Evolutionary conservation across 441 rosid genomes (phyloP).

Genomic region (Biscutella laevigata): DNA sequence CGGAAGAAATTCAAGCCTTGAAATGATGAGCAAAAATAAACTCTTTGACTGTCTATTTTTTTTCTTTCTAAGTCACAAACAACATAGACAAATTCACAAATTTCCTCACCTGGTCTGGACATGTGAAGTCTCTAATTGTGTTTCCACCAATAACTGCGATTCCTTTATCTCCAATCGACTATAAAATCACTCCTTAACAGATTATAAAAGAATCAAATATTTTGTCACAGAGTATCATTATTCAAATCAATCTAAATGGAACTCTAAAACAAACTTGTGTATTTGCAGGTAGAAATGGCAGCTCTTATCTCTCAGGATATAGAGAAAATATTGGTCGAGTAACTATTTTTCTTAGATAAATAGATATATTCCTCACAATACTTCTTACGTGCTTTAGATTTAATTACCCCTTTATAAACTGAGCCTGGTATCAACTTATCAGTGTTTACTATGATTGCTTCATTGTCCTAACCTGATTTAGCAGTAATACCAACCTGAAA

Average conservation of each 20-base stretch:
- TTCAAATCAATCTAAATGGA: background rate
- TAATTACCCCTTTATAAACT: slow-evolving; percentile 53
- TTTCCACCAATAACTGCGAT: slow-evolving; percentile 67
- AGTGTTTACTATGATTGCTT: slow-evolving; percentile 44
- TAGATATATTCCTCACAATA: background rate
- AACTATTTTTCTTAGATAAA: slow-evolving; percentile 18
- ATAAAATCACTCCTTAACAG: slow-evolving; percentile 73
- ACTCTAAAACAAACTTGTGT: slow-evolving; percentile 42
- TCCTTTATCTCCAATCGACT: slow-evolving; percentile 77
- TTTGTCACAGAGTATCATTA: background rate
- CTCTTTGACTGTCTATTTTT: background rate
- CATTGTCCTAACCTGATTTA: slow-evolving; percentile 32
- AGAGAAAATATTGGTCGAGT: slow-evolving; percentile 76
- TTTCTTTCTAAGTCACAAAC: background rate
- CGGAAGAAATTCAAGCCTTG: slow-evolving; percentile 71
- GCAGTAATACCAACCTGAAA: slow-evolving; percentile 72
- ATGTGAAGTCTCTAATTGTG: slow-evolving; percentile 72
- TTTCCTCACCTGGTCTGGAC: slow-evolving; percentile 62
- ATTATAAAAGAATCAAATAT: slow-evolving; percentile 9
- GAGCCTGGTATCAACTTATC: slow-evolving; percentile 56
- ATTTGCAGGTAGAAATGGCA: slow-evolving; percentile 70
- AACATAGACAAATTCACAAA: background rate
- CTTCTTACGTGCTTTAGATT: slow-evolving; percentile 69
- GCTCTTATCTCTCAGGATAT: slow-evolving; percentile 60
- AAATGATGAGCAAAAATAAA: slow-evolving; percentile 7